phyloP scores from a whole-genome alignment of 2,329 filamentous ascomycete species.

The Phoma sp. region DNA sequence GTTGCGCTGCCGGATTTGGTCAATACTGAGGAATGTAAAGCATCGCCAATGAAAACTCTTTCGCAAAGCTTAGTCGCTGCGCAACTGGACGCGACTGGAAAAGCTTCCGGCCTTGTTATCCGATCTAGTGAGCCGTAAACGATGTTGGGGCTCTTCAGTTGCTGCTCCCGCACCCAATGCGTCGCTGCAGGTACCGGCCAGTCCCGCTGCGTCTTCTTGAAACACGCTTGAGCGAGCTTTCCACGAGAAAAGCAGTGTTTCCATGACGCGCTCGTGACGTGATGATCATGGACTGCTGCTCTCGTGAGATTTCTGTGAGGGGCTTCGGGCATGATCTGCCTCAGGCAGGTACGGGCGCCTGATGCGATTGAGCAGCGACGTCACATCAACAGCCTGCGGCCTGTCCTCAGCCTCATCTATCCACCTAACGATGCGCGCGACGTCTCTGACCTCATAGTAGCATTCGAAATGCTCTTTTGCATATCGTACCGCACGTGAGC shows the following conservation, averaged over 20 bases:
- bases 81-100: conserved; percentile 7
- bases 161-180: conserved; percentile 11
- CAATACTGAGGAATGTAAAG: conserved; percentile 13
- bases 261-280: neutral
- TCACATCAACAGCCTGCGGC: conserved; percentile 1
- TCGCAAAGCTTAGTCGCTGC: conserved; percentile 4
- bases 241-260: neutral
- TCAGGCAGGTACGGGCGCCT: too few relatives aligned
- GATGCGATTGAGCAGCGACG: conserved; percentile 1
- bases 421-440: conserved; percentile 26
- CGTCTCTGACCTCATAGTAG: conserved; percentile 27
- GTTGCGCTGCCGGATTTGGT: conserved; percentile 17
- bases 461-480: conserved; percentile 31
- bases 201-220: conserved; percentile 15
- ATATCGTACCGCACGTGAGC: conserved; percentile 30
- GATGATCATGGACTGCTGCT: neutral
- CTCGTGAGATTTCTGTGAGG: neutral
- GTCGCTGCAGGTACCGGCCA: conserved; percentile 3
- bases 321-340: neutral
- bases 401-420: conserved; percentile 14
- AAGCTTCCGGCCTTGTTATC: neutral
- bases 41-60: conserved; percentile 8
- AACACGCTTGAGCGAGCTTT: conserved; percentile 2
- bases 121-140: conserved; percentile 4
- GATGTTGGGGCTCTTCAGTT: neutral